These are phyloP conservation scores for Scutellaria barbata DNA, from an alignment of 257 asterid species.

Conservation along the genomic window DNA sequence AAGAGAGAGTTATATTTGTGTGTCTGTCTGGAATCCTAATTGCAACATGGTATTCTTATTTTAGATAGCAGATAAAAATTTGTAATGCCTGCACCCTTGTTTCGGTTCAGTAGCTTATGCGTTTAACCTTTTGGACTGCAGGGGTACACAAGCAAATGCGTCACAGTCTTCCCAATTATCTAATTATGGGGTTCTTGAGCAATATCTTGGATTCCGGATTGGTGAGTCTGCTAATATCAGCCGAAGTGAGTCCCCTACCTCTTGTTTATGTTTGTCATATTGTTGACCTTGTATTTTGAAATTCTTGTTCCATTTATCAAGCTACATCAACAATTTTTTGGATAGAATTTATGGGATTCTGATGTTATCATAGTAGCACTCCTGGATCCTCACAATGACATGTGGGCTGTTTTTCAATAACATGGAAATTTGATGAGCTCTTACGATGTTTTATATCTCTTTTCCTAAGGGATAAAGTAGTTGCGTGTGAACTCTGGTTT, in stretches of 20 bases:
- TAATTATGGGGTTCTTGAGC: slow-evolving; percentile 85
- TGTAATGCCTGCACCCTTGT: slow-evolving; percentile 3
- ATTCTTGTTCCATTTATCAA: slow-evolving; percentile 13
- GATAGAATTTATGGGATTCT: background rate
- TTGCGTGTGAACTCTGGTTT: background rate
- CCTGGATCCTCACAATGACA: slow-evolving; percentile 4
- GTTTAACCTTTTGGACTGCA: slow-evolving; percentile 46
- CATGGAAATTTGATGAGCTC: background rate
- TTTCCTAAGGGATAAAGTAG: slow-evolving; percentile 2
- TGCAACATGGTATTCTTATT: background rate
- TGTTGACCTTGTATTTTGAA: background rate
- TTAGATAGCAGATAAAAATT: background rate
- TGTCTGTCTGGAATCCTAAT: background rate
- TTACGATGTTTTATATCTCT: background rate
- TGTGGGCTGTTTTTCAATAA: background rate
- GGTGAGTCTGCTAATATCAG: slow-evolving; percentile 62
- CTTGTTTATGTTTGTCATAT: slow-evolving; percentile 7
- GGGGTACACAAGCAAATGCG: slow-evolving; percentile 75
- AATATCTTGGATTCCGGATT: slow-evolving; percentile 79
- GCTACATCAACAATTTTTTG: background rate
- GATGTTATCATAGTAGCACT: background rate
- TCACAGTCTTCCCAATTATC: slow-evolving; percentile 60
- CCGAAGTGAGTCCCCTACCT: slow-evolving; percentile 49
- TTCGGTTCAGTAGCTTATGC: slow-evolving; percentile 25
- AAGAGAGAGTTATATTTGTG: too few species aligned